A percentile compares a stretch with the other conserved stretches of the same genome.
These are phyloP conservation scores for Phytophthora vignae DNA, from an alignment of 352 stramenopile species.

Conservation along the genomic window DNA sequence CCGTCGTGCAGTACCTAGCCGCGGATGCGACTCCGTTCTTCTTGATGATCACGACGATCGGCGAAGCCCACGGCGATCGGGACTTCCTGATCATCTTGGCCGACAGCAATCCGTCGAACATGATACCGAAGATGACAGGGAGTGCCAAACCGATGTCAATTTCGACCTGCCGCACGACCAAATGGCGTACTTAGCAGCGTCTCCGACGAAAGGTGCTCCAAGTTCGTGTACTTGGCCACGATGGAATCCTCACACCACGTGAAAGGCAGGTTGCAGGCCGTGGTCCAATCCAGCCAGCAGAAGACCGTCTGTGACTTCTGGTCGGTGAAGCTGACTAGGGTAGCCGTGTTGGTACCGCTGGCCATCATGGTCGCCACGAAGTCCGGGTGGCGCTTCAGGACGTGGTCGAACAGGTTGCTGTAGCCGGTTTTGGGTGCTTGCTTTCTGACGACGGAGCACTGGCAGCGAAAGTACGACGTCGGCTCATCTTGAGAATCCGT, in stretches of 20 bases:
- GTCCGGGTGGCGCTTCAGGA: conserved; percentile 4
- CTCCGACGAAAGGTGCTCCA: neutral
- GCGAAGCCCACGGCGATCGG: too few relatives aligned
- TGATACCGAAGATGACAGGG: too few relatives aligned
- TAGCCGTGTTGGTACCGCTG: conserved; percentile 1
- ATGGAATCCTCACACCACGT: conserved; percentile 1
- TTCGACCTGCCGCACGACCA: conserved; percentile 6
- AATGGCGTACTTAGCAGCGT: conserved; percentile 1
- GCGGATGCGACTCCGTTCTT: too few relatives aligned
- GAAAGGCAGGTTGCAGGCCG: neutral
- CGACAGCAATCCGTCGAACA: too few relatives aligned
- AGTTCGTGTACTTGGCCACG: conserved; percentile 9
- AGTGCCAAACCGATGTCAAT: too few relatives aligned
- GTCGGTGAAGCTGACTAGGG: conserved; percentile 4
- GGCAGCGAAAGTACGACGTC: too few relatives aligned
- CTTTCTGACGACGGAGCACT: too few relatives aligned
- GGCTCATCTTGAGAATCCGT: too few relatives aligned
- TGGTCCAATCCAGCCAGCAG: conserved; percentile 5
- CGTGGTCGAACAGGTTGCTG: conserved; percentile 15
- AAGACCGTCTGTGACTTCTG: conserved; percentile 10
- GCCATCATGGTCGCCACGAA: conserved; percentile 9
- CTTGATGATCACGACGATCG: too few relatives aligned
- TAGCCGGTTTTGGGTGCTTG: conserved; percentile 4
- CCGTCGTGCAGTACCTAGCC: too few relatives aligned
- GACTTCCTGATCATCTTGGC: too few relatives aligned